Percentiles rank a stretch among this genome's conserved stretches.
These are phyloP conservation scores for Tetrahymena thermophila DNA, from an alignment of 73 alveolate genomes.

Conservation along the genomic window DNA sequence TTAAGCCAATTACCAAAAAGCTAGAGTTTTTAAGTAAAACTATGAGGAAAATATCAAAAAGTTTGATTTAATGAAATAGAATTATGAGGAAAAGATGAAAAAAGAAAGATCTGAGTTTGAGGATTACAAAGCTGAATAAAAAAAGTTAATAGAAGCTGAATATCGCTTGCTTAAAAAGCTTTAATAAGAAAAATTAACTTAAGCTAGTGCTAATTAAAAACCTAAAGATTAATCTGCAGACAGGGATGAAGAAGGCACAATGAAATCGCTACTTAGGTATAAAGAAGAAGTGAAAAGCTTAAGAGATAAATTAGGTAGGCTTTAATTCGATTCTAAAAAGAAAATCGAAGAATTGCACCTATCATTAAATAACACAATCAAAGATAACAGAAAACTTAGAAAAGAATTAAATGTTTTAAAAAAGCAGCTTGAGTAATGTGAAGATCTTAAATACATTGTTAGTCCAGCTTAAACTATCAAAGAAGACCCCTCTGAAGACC, in stretches of 20 bases:
- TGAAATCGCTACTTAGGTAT: not conserved
- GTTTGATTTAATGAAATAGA: not conserved
- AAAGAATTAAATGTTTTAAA: not conserved
- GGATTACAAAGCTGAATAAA: not conserved
- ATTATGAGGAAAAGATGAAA: not conserved
- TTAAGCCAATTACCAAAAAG: not conserved
- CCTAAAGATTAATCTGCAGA: not conserved
- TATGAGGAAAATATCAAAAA: not conserved
- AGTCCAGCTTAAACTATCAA: not conserved
- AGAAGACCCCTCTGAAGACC: not conserved
- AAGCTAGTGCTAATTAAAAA: not conserved
- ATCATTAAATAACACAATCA: not conserved
- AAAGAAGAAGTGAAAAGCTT: not conserved
- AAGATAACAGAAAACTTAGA: not conserved
- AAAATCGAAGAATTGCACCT: not conserved
- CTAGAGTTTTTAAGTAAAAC: not conserved
- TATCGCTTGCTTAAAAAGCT: not conserved
- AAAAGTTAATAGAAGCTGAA: not conserved
- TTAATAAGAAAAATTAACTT: not conserved
- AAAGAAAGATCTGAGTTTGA: not conserved
- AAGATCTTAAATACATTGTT: not conserved
- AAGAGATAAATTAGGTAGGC: not conserved
- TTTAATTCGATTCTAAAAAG: not conserved
- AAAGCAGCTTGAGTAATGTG: not conserved
- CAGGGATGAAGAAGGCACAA: not conserved